Percentiles rank a stretch among this genome's conserved stretches.
These are phyloP conservation scores for Selenicereus undatus DNA, from an alignment of 148 eudicot genomes.

Conservation along the genomic window DNA sequence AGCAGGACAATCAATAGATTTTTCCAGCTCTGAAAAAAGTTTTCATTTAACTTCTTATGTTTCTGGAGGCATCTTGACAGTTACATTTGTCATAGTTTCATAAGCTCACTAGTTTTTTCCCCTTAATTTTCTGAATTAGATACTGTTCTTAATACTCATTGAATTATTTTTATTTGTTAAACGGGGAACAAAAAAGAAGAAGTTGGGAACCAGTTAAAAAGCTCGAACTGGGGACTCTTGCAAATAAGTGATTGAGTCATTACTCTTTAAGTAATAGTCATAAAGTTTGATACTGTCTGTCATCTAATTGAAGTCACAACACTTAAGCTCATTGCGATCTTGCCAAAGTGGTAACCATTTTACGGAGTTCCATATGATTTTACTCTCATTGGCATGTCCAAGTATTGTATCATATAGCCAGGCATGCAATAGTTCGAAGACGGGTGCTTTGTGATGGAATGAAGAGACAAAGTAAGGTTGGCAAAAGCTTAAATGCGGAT, in stretches of 20 bases:
- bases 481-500: no score
- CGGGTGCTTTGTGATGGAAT: background rate
- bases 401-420: background rate
- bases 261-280: background rate
- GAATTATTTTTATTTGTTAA: background rate
- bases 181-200: no score
- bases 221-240: background rate
- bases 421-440: background rate
- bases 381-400: background rate
- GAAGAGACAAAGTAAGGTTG: background rate
- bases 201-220: no score
- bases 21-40: background rate
- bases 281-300: background rate
- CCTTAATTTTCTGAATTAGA: no score
- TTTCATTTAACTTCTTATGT: background rate
- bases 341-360: background rate
- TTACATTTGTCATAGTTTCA: background rate
- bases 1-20: background rate
- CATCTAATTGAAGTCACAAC: background rate
- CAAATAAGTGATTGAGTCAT: background rate
- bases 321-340: background rate
- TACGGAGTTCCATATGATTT: background rate
- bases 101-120: background rate
- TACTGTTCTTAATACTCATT: background rate
- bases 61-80: slow-evolving; percentile 1